phyloP scores from a whole-genome alignment of 306 rosid species.

The Lablab purpureus region DNA sequence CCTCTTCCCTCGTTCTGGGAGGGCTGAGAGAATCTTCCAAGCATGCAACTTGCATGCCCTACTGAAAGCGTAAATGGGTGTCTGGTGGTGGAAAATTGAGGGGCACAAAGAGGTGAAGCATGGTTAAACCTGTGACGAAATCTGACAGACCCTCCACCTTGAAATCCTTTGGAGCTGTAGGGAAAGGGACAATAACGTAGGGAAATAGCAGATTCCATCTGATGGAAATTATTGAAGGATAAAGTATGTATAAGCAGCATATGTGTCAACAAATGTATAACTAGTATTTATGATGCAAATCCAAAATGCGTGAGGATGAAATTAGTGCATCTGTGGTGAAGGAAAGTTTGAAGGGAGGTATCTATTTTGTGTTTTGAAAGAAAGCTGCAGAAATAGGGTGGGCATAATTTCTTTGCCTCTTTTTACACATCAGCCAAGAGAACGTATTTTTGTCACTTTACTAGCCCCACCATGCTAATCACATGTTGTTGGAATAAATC shows the following conservation, averaged over 20 bases:
- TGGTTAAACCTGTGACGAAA: constrained; percentile 38
- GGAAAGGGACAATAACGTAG: constrained; percentile 12
- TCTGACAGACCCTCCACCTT: constrained; percentile 1
- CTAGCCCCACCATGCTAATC: not conserved
- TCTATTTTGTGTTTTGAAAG: constrained; percentile 5
- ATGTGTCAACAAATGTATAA: not conserved
- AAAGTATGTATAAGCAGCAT: not conserved
- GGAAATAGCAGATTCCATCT: constrained; percentile 47
- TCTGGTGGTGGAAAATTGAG: constrained; percentile 31
- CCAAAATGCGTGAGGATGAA: not conserved
- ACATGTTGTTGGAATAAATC: constrained; percentile 5
- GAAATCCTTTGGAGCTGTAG: not conserved
- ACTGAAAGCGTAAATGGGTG: constrained; percentile 6
- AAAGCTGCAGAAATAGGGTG: not conserved
- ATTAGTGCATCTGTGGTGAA: not conserved
- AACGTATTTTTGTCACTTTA: not conserved
- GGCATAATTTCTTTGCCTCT: constrained; percentile 34
- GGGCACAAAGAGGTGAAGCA: constrained; percentile 11
- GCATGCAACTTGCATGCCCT: constrained; percentile 6
- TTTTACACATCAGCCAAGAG: not conserved
- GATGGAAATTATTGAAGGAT: not conserved
- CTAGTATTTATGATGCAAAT: constrained; percentile 16
- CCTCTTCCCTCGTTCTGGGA: constrained; percentile 18
- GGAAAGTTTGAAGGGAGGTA: constrained; percentile 40
- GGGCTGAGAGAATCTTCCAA: constrained; percentile 22